Evolutionary conservation across 148 eudicot genomes (phyloP), one percentile per base, ranked within the genome.

Genomic region (Amaranthus hypochondriacus): DNA sequence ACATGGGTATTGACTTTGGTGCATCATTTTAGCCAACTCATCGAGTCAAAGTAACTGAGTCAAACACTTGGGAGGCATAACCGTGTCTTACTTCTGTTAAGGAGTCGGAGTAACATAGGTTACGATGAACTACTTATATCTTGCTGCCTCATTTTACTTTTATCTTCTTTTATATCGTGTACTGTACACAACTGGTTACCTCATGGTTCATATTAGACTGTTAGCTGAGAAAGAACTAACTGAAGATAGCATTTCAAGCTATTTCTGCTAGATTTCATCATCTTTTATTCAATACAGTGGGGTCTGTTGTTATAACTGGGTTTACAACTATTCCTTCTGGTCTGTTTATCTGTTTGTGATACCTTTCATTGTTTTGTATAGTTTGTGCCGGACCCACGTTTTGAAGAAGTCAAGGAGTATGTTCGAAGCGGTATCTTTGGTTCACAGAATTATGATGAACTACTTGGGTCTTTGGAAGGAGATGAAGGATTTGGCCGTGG

Each of bases 321-420:
- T 5, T 57, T 56, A 13, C n/a, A 58, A 58, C 62, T 56, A 11
- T 18, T 60, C 9, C 63, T 21, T 21, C 4, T 18, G 46, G 63
- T 60, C 12, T 60, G 3, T 8, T 1, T 3, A 21, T 18, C 4
- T 60, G 9, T 6, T 8, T 60, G 3, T 69, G 13, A 55, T 48
- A 55, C 50, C 14, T 55, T 12, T 28, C 6, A 54, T 10, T 54
- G 48, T 3, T 6, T 46, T 58, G 8, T 84, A 78, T 73, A 91
- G 96, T 91, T 89, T 83, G 87, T 88, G 70, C 86, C 92, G 44
- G 96, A 90, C 63, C 76, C 86, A 66, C 81, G 89, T 53, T 90
- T 90, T 72, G 90, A 88, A 81, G 96, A 90, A 80, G 96, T 88
- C 5, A 90, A 88, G 70, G 77, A 79, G 3, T 90, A 77, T 78